Base-by-base conservation (phyloP, 148 eudicot genomes). In the Rhododendron ovatum region DNA sequence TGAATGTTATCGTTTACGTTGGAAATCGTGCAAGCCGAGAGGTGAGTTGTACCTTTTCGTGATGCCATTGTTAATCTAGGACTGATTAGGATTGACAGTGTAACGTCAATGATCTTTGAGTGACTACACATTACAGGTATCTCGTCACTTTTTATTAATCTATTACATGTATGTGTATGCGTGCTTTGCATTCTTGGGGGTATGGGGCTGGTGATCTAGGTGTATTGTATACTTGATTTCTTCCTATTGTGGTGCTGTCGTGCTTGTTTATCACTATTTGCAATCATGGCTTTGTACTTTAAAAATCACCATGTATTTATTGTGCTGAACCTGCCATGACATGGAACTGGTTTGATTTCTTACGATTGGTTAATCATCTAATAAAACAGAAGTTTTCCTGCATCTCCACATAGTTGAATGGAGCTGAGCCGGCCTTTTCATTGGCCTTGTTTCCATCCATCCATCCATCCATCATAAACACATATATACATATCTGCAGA, bases 1-100 rank as follows among this genome's bases (percentile, higher is more conserved):
- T 94, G 99, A 98, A 98, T 92, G 93, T 98, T 75, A 90, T 98
- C 82, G 90, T 98, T 12, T 98, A 98, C 90, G 99, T 98, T 88
- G 99, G 99, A 80, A 93, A 98, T 53, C 98, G 99, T 87, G 97
- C 98, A 41, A 95, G 99, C 90, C 92, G 99, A 89, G 99, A 98
- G 99, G 99, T 98, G 86, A 84, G 82, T 78, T 71, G 7, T 30
- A 28, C 73, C 3, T 28, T 43, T 37, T 33, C 74, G 61, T 13
- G 69, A 28, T 51, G 28, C 28, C 18, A 11, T 84, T 74, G 80
- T 50, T 30, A 30, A 48, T 50, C 48, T 41, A 43, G 78, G 18
- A 20, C 47, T 71, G 47, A 22, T 71, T 28, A 30, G 20, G 41
- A 1, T 75, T 75, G 41, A 18, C 35, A 71, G 4, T 83, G 30